These are phyloP conservation scores for Colletotrichum ledebouriae DNA, from an alignment of 2,329 filamentous ascomycete genomes.

Conservation along the genomic window DNA sequence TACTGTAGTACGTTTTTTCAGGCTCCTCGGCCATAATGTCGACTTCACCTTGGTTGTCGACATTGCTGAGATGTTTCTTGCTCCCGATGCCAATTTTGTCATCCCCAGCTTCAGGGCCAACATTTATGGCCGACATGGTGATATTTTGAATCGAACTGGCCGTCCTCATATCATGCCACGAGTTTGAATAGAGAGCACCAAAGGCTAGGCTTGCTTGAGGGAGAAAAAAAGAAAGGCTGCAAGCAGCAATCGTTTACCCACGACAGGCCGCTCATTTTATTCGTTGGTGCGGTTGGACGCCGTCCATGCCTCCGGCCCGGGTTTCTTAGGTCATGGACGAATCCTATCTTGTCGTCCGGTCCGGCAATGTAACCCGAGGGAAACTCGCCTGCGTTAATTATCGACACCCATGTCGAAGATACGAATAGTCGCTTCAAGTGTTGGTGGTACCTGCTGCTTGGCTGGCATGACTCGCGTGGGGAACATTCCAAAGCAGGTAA, in stretches of 20 bases:
- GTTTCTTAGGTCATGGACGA: not conserved
- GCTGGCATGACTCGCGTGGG: slow-evolving; percentile 25
- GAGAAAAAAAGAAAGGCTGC: not conserved
- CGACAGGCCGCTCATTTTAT: not conserved
- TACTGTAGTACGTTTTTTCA: slow-evolving; percentile 53
- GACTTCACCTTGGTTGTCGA: not conserved
- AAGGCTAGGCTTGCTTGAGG: no score
- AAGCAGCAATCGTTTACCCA: no score
- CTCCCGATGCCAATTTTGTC: no score
- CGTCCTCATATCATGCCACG: no score
- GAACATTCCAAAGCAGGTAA: slow-evolving; percentile 17
- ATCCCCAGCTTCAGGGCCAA: no score
- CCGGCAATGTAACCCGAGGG: slow-evolving; percentile 26
- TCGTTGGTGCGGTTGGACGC: not conserved
- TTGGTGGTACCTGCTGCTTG: slow-evolving; percentile 13
- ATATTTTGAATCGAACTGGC: no score
- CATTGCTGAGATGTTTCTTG: not conserved
- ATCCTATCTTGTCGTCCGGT: slow-evolving; percentile 26
- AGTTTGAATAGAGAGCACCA: no score
- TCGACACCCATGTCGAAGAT: slow-evolving; percentile 30
- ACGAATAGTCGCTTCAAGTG: not conserved
- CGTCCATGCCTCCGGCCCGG: not conserved
- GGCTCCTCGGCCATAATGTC: slow-evolving; percentile 21
- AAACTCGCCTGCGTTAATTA: slow-evolving; percentile 16
- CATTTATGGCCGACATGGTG: no score